phyloP scores from a whole-genome alignment of 305 asterid species.

The Solanum hybrid region DNA sequence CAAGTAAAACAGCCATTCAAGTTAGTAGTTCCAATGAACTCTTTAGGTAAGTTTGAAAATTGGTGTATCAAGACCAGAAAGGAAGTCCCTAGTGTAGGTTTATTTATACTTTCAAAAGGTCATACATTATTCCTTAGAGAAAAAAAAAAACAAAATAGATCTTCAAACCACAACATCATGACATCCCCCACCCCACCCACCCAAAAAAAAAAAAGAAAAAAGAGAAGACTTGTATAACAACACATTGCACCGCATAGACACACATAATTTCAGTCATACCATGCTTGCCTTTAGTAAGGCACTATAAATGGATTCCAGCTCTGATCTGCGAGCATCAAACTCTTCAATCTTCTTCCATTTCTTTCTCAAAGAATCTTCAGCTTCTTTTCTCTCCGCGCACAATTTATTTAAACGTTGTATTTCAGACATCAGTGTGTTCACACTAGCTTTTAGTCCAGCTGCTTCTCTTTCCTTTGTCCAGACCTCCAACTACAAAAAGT shows the following conservation, averaged over 20 bases:
- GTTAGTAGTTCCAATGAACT: neutral
- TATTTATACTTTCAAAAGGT: neutral
- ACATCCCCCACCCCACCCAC: neutral
- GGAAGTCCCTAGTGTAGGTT: neutral
- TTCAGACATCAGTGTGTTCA: slow-evolving; percentile 70
- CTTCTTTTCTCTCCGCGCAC: slow-evolving; percentile 94
- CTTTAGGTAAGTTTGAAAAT: neutral
- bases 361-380: slow-evolving; percentile 80
- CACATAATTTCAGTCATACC: slow-evolving; percentile 35
- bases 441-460: slow-evolving; percentile 79
- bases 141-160: neutral
- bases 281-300: slow-evolving; percentile 74
- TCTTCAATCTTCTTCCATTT: slow-evolving; percentile 97
- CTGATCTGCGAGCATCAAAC: slow-evolving; percentile 88
- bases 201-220: neutral
- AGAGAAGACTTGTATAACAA: neutral
- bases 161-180: neutral
- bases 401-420: slow-evolving; percentile 73
- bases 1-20: neutral
- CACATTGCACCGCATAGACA: neutral
- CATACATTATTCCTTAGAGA: neutral
- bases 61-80: neutral
- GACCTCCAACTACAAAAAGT: slow-evolving; percentile 63
- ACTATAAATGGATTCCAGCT: slow-evolving; percentile 76
- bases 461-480: slow-evolving; percentile 97